Percentiles rank a stretch among this genome's conserved stretches.
phyloP scores from a whole-genome alignment of 306 rosid species.

The Glycine soja region DNA sequence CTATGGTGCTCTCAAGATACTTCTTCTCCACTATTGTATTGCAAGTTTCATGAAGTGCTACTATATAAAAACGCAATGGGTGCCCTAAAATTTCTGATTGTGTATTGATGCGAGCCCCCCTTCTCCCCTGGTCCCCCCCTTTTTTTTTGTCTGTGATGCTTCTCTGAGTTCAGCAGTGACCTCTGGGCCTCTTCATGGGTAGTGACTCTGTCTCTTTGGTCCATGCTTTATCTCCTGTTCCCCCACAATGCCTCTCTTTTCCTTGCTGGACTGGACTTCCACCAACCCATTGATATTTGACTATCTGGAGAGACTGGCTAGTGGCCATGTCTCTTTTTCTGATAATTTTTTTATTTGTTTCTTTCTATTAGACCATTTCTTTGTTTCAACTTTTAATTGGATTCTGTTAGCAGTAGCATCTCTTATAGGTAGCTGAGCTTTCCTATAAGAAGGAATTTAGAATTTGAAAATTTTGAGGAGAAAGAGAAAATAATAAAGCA shows the following conservation, averaged over 20 bases:
- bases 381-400: slow-evolving; percentile 31
- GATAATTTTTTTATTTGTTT: background rate
- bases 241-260: background rate
- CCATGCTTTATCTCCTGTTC: background rate
- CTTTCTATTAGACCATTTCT: slow-evolving; percentile 2
- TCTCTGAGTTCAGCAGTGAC: background rate
- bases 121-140: background rate
- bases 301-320: slow-evolving; percentile 1
- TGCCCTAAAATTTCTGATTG: background rate
- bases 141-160: background rate
- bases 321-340: background rate
- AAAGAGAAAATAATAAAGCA: background rate
- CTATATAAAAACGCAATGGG: too few species aligned
- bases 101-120: background rate
- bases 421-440: background rate
- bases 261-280: slow-evolving; percentile 8
- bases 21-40: slow-evolving; percentile 32
- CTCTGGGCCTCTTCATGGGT: background rate
- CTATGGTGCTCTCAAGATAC: background rate
- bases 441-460: slow-evolving; percentile 12
- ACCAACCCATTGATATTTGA: background rate
- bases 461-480: slow-evolving; percentile 5
- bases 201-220: background rate
- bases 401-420: slow-evolving; percentile 14
- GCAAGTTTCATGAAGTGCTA: background rate